Percentiles rank a stretch among this genome's conserved stretches.
Conservation (phyloP, 2,329 filamentous ascomycete species). For the Ascochyta lentis region DNA sequence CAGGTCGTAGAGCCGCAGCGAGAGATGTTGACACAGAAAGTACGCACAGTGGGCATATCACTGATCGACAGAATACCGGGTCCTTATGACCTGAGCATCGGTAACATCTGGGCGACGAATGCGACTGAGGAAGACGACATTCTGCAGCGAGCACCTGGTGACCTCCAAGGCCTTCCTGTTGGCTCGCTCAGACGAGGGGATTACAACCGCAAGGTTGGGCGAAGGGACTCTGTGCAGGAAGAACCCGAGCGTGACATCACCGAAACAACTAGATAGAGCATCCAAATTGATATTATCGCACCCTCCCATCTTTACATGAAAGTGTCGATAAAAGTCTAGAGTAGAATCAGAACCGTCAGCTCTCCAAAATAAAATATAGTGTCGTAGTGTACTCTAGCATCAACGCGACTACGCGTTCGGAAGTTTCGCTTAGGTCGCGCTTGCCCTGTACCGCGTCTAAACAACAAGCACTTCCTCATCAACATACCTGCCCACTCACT, state of each 20-base stretch:
- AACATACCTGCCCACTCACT: not conserved
- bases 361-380: not conserved
- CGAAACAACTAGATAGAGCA: slow-evolving; percentile 21
- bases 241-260: slow-evolving; percentile 14
- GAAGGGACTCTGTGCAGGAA: slow-evolving; percentile 23
- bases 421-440: slow-evolving; percentile 27
- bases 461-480: slow-evolving; percentile 11
- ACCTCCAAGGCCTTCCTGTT: slow-evolving; percentile 34
- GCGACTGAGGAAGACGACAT: slow-evolving; percentile 50
- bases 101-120: slow-evolving; percentile 92
- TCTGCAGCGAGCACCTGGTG: slow-evolving; percentile 33
- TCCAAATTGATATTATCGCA: not conserved
- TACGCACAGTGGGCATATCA: slow-evolving; percentile 84
- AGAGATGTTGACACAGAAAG: slow-evolving; percentile 84
- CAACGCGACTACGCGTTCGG: slow-evolving; percentile 28
- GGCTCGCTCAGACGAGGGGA: slow-evolving; percentile 24
- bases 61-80: slow-evolving; percentile 88
- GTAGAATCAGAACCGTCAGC: not conserved
- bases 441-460: slow-evolving; percentile 18
- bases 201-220: slow-evolving; percentile 26
- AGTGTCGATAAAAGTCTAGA: not conserved
- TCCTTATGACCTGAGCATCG: slow-evolving; percentile 84
- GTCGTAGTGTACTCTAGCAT: slow-evolving; percentile 1
- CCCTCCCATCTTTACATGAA: not conserved
- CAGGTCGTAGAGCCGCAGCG: slow-evolving; percentile 91